phyloP scores from a whole-genome alignment of 805 yeast genomes.

The Metschnikowia dekortorum region DNA sequence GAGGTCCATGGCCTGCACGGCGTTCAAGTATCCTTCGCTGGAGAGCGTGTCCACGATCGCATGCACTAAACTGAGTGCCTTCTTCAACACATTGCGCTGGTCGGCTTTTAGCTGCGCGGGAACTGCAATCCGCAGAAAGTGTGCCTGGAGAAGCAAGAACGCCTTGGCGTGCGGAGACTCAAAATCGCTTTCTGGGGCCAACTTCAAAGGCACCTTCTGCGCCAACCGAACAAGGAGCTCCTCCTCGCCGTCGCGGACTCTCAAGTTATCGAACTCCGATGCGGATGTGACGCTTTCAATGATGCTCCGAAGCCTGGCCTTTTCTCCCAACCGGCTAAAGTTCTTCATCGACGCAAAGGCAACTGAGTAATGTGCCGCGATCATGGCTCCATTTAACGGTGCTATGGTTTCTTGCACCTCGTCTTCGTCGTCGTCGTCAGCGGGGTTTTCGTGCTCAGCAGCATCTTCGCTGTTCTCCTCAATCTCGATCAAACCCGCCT shows the following conservation, averaged over 20 bases:
- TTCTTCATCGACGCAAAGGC: constrained; percentile 65
- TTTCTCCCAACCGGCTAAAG: constrained; percentile 49
- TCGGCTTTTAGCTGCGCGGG: constrained; percentile 62
- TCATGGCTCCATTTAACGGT: constrained; percentile 68
- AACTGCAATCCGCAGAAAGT: constrained; percentile 61
- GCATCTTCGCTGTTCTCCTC: constrained; percentile 39
- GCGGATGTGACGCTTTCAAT: constrained; percentile 65
- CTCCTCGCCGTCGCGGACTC: constrained; percentile 61
- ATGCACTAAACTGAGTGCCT: constrained; percentile 48
- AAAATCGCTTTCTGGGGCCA: constrained; percentile 28
- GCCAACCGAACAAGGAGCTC: constrained; percentile 46
- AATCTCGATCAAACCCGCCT: constrained; percentile 59
- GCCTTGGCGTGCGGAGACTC: constrained; percentile 64
- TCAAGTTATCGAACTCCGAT: constrained; percentile 63
- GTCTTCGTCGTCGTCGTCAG: constrained; percentile 33
- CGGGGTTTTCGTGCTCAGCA: constrained; percentile 34
- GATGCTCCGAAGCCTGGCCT: constrained; percentile 56
- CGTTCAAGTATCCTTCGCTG: constrained; percentile 74
- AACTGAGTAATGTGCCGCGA: constrained; percentile 69
- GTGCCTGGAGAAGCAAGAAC: constrained; percentile 74
- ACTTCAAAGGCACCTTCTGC: constrained; percentile 59
- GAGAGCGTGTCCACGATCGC: constrained; percentile 75
- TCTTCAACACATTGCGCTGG: constrained; percentile 47
- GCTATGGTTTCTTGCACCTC: constrained; percentile 38
- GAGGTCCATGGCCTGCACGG: constrained; percentile 79